Base-by-base conservation (phyloP, 75 land plant species). In the Larix kaempferi region DNA sequence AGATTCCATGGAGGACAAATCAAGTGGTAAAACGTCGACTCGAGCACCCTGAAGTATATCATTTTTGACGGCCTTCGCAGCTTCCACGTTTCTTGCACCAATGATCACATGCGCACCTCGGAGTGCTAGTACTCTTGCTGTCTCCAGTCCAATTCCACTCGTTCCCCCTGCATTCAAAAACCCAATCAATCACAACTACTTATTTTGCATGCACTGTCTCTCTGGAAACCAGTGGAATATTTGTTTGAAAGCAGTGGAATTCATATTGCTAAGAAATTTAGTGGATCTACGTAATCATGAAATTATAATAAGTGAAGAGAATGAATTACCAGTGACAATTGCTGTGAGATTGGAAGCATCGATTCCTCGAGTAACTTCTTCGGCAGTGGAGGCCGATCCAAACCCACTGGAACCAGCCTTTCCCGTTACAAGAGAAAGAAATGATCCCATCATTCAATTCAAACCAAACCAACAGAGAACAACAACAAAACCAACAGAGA, bases 91-190 rank as follows among this genome's bases (percentile, higher is more conserved):
- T 33, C 86, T 75, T 10, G 81, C 83, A 15, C 76, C 86, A 19
- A 84, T 80, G 56, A 89, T 78, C 16, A 91, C 92, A 76, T 80
- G 91, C 0, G 85, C 88, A 37, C 91, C 92, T 19, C 86, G 59
- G 60, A 79, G 59, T 1, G 89, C 92, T 76, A 91, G 54, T 3
- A 89, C 89, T 67, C 91, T 57, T 13, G 81, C 87, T 14, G 92
- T 90, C 71, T 90, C 92, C 22, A 57, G 56, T 8, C 91, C 91
- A 60, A 89, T 89, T 21, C 91, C 91, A 61, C 92, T 80, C 17
- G 85, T 83, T 14, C 91, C 93, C 27, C 93, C 93, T 88, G 79
- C 2, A 77, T 17, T 22, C 56, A 66, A 75, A 29, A 75, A 29
- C 76, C 27, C 23, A 15, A 44, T 6, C 0, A 6, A 44, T 44